These are phyloP conservation scores for Puya raimondii DNA, from an alignment of 176 grass and related monocot genomes.

Conservation along the genomic window DNA sequence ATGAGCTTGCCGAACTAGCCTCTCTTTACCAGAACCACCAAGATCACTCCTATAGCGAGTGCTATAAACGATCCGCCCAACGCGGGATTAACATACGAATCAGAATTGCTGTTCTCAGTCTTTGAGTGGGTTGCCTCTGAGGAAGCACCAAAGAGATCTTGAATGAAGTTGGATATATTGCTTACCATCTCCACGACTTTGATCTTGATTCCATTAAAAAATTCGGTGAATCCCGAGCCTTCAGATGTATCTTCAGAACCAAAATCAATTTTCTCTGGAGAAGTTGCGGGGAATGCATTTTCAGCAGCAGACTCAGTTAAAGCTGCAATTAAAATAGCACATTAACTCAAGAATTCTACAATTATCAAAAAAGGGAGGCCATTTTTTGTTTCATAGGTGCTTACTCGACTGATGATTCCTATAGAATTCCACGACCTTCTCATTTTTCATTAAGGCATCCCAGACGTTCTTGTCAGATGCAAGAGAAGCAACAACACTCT, in stretches of 20 bases:
- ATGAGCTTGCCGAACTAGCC: constrained; percentile 4
- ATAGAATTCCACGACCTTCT: constrained; percentile 80
- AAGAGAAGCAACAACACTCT: constrained; percentile 79
- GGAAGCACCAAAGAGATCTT: constrained; percentile 38
- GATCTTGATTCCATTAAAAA: constrained; percentile 46
- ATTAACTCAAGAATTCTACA: neutral
- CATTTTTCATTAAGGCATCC: constrained; percentile 76
- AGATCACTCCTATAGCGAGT: constrained; percentile 42
- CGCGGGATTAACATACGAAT: constrained; percentile 8
- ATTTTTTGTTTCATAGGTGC: neutral
- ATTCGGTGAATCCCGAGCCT: constrained; percentile 32
- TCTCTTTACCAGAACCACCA: constrained; percentile 69
- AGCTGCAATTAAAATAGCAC: constrained; percentile 19
- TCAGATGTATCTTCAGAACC: constrained; percentile 1
- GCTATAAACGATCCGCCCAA: constrained; percentile 41
- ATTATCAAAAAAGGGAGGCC: neutral
- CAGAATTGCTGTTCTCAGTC: constrained; percentile 11
- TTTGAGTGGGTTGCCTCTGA: constrained; percentile 10
- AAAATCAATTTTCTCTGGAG: constrained; percentile 14
- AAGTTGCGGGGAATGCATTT: constrained; percentile 13
- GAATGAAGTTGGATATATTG: constrained; percentile 48
- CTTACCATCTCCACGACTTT: constrained; percentile 33
- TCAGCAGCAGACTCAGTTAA: constrained; percentile 29
- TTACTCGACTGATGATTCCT: constrained; percentile 50
- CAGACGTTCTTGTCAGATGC: constrained; percentile 64